Evolutionary conservation across 805 yeast species (phyloP).

Genomic region (Nadsonia fulvescens): DNA sequence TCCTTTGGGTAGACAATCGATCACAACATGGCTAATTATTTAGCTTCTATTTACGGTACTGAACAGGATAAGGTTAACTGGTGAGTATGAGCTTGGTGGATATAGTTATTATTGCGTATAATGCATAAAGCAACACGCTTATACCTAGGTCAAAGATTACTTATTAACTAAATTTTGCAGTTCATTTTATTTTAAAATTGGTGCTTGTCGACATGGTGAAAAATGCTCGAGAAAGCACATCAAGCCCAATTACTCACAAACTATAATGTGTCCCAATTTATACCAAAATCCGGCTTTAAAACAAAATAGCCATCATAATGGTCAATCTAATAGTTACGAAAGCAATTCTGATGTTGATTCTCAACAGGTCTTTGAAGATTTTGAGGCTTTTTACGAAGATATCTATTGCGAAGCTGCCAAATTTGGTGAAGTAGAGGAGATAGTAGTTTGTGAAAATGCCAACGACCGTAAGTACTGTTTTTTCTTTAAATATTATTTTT

Average conservation of each 20-base stretch:
- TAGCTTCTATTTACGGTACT: constrained; percentile 20
- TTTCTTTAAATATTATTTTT: no score
- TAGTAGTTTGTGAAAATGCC: constrained; percentile 68
- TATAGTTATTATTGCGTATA: neutral
- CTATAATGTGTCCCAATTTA: constrained; percentile 46
- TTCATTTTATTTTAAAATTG: constrained; percentile 57
- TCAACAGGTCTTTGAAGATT: no score
- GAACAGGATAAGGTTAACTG: constrained; percentile 22
- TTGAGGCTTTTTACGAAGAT: constrained; percentile 54
- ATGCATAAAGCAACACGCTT: neutral
- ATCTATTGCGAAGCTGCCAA: constrained; percentile 41
- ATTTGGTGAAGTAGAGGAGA: constrained; percentile 34
- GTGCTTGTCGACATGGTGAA: constrained; percentile 88
- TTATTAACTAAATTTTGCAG: constrained; percentile 9
- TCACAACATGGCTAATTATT: constrained; percentile 17
- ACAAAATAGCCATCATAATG: constrained; percentile 10
- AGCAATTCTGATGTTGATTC: no score
- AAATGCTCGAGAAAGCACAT: constrained; percentile 58
- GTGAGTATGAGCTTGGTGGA: constrained; percentile 10
- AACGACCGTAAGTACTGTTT: no score
- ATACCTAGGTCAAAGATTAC: no score
- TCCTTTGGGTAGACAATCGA: no score
- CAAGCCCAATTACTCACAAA: constrained; percentile 45
- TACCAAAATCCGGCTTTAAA: constrained; percentile 38
- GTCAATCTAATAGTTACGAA: constrained; percentile 22